Conservation (phyloP, 805 yeast species). For the Saccharomycopsis selenospora region DNA sequence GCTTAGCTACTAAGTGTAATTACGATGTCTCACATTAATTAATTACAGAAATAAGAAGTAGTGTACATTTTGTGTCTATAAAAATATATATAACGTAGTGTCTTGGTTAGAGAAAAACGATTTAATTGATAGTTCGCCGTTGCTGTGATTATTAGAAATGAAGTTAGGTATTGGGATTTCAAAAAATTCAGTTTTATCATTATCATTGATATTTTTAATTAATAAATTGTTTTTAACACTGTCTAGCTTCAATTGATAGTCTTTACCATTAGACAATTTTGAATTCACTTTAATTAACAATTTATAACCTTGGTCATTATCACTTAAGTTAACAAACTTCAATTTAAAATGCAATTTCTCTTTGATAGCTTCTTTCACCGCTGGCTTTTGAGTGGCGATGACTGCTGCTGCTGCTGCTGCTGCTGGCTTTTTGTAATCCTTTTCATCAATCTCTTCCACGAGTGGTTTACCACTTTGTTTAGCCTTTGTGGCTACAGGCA, state of each 20-base stretch:
- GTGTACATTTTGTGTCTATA: too few species aligned
- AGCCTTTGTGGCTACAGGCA: conserved; percentile 21
- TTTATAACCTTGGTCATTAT: conserved; percentile 25
- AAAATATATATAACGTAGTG: conserved; percentile 28
- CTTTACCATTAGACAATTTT: conserved; percentile 28
- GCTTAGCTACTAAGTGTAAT: too few species aligned
- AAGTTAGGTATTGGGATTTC: conserved; percentile 34
- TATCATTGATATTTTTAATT: conserved; percentile 27
- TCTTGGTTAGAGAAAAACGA: conserved; percentile 28
- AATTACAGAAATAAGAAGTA: too few species aligned
- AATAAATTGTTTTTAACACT: conserved; percentile 27
- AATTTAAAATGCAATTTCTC: conserved; percentile 19
- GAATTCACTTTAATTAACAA: conserved; percentile 32
- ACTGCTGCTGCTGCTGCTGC: not conserved
- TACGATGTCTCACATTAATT: not conserved
- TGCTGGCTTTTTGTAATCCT: conserved; percentile 8
- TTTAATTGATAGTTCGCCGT: conserved; percentile 23
- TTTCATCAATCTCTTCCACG: conserved; percentile 46
- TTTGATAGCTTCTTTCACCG: conserved; percentile 4
- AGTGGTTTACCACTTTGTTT: conserved; percentile 32
- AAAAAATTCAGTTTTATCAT: conserved; percentile 22
- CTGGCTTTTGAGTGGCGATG: conserved; percentile 2
- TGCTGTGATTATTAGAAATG: conserved; percentile 23
- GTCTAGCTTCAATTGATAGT: conserved; percentile 30
- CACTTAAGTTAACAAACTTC: conserved; percentile 25